A percentile compares a stretch with the other conserved stretches of the same genome.
phyloP scores from a whole-genome alignment of 768 basidiomycete genomes.

The Collybia nuda region DNA sequence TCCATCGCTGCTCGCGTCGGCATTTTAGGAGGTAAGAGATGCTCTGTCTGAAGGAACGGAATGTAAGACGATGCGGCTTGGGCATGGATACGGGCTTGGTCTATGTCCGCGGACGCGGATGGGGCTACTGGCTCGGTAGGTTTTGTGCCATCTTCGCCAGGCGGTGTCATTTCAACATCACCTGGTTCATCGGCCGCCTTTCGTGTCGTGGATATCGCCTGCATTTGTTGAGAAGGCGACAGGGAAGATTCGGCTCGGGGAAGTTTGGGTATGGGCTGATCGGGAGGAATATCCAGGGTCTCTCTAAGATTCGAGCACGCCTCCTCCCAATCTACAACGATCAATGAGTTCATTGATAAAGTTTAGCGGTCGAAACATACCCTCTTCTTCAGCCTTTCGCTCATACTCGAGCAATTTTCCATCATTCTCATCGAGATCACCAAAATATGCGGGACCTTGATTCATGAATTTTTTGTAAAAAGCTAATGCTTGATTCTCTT shows the following conservation, averaged over 20 bases:
- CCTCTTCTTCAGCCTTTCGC: constrained; percentile 66
- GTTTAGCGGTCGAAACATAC: constrained; percentile 35
- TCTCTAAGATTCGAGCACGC: constrained; percentile 55
- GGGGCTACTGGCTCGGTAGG: constrained; percentile 19
- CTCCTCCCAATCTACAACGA: constrained; percentile 63
- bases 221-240: neutral
- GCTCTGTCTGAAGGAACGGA: constrained; percentile 70
- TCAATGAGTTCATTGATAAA: constrained; percentile 4
- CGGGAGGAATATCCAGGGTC: constrained; percentile 48
- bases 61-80: constrained; percentile 68
- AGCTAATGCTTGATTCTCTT: constrained; percentile 74
- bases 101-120: constrained; percentile 23
- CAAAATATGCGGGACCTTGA: constrained; percentile 87
- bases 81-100: constrained; percentile 39
- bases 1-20: constrained; percentile 82
- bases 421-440: constrained; percentile 83
- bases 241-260: constrained; percentile 32
- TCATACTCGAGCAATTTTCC: constrained; percentile 73
- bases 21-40: constrained; percentile 73
- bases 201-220: constrained; percentile 39
- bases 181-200: constrained; percentile 50
- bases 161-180: constrained; percentile 36
- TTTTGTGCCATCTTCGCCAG: constrained; percentile 29
- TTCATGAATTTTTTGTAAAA: constrained; percentile 88
- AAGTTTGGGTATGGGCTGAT: constrained; percentile 52